Percentiles rank a stretch among this genome's conserved stretches.
phyloP scores from a whole-genome alignment of 2,329 filamentous ascomycete species.

The Ascochyta pisi region DNA sequence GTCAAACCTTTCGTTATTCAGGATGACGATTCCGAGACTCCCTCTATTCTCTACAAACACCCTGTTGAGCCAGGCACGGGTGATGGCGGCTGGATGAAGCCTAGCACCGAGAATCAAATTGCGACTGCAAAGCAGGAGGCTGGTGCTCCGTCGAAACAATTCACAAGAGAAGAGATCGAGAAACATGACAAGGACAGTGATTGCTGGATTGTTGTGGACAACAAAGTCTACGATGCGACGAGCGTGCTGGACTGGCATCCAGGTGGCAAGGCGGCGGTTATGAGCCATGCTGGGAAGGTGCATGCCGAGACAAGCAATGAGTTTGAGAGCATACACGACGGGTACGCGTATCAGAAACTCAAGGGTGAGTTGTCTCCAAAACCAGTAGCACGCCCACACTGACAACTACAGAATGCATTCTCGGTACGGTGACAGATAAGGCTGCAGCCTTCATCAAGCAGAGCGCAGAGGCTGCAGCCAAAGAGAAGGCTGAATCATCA shows the following conservation, averaged over 20 bases:
- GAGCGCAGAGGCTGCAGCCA: constrained; percentile 51
- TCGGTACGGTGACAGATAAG: constrained; percentile 60
- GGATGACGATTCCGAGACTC: constrained; percentile 39
- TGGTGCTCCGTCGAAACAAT: constrained; percentile 57
- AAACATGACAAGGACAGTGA: constrained; percentile 38
- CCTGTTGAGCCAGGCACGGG: constrained; percentile 55
- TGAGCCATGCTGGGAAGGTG: constrained; percentile 59
- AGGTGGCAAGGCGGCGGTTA: constrained; percentile 60
- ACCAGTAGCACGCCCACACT: not conserved
- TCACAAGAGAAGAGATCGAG: constrained; percentile 62
- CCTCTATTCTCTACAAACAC: constrained; percentile 31
- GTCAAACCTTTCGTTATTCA: constrained; percentile 52
- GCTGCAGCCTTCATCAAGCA: constrained; percentile 56
- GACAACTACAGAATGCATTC: constrained; percentile 54
- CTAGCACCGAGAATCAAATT: constrained; percentile 55
- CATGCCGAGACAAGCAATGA: constrained; percentile 59
- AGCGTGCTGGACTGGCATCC: constrained; percentile 66
- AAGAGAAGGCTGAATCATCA: constrained; percentile 43
- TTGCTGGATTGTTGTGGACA: constrained; percentile 70
- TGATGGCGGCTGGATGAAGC: constrained; percentile 61
- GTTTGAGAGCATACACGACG: constrained; percentile 60
- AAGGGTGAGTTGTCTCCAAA: constrained; percentile 40
- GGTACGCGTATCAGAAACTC: constrained; percentile 59
- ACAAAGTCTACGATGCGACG: constrained; percentile 69
- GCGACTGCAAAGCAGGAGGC: constrained; percentile 54